Conservation (phyloP, 73 alveolate genomes). For the Paramecium primaurelia region DNA sequence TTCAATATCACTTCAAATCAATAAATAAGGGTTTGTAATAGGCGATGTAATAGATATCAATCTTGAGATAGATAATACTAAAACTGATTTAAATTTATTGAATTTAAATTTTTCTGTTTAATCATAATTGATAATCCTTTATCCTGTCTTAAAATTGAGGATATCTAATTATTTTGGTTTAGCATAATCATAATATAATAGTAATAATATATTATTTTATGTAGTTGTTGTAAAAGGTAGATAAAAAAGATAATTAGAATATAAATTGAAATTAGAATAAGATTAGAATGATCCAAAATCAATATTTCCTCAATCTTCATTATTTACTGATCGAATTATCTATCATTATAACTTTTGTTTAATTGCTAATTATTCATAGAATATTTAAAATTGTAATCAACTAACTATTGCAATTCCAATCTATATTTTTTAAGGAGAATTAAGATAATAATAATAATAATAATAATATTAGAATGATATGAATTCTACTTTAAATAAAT, state of each 20-base stretch:
- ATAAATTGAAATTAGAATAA: neutral
- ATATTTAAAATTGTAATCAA: neutral
- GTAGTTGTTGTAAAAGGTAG: neutral
- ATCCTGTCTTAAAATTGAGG: neutral
- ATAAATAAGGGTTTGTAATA: neutral
- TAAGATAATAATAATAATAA: neutral
- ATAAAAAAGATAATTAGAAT: neutral
- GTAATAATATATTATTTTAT: neutral
- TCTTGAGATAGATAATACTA: neutral
- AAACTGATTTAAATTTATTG: neutral
- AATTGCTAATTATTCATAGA: neutral
- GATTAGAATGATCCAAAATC: neutral
- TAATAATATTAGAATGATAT: neutral
- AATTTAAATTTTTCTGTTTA: neutral
- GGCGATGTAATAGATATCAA: neutral
- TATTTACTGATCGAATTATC: neutral
- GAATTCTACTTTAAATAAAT: neutral
- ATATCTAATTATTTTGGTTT: neutral
- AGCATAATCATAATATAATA: neutral
- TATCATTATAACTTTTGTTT: neutral
- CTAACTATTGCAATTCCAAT: neutral
- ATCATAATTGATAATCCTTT: neutral
- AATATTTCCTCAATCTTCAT: neutral
- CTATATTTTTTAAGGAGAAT: neutral
- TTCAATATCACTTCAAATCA: neutral